Conservation (phyloP, 306 rosid species). For the Quercus agrifolia region DNA sequence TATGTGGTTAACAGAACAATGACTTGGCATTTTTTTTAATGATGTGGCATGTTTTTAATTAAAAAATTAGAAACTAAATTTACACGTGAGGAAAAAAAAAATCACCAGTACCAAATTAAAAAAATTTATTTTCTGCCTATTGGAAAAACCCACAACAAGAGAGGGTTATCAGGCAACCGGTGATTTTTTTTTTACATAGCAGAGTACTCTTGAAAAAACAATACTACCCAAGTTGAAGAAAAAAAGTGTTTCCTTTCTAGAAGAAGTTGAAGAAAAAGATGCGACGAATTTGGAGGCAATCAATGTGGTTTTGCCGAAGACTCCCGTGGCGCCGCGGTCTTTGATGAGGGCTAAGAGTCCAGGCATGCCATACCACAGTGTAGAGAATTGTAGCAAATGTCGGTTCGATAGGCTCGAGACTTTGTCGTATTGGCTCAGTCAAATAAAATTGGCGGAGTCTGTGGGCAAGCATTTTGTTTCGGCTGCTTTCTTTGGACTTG, state of each 20-base stretch:
- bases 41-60: too few species aligned
- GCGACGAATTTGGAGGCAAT: neutral
- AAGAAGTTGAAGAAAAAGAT: neutral
- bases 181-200: too few species aligned
- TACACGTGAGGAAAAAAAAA: too few species aligned
- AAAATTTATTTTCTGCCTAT: too few species aligned
- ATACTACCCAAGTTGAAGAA: slow-evolving; percentile 1
- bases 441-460: slow-evolving; percentile 26
- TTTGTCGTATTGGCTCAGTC: slow-evolving; percentile 23
- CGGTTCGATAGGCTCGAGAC: slow-evolving; percentile 25
- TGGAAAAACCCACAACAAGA: too few species aligned
- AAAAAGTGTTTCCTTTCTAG: neutral
- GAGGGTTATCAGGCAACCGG: too few species aligned
- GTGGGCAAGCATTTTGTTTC: slow-evolving; percentile 27
- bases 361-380: slow-evolving; percentile 22
- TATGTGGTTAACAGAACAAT: too few species aligned
- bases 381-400: slow-evolving; percentile 25
- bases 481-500: slow-evolving; percentile 28
- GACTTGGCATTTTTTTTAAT: too few species aligned
- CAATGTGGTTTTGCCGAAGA: slow-evolving; percentile 4
- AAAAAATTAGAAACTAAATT: too few species aligned
- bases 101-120: too few species aligned
- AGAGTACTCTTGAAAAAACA: neutral
- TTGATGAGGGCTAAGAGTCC: neutral
- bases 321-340: slow-evolving; percentile 13